Conservation (phyloP, 2,329 filamentous ascomycete species). For the Penicillium sp. region DNA sequence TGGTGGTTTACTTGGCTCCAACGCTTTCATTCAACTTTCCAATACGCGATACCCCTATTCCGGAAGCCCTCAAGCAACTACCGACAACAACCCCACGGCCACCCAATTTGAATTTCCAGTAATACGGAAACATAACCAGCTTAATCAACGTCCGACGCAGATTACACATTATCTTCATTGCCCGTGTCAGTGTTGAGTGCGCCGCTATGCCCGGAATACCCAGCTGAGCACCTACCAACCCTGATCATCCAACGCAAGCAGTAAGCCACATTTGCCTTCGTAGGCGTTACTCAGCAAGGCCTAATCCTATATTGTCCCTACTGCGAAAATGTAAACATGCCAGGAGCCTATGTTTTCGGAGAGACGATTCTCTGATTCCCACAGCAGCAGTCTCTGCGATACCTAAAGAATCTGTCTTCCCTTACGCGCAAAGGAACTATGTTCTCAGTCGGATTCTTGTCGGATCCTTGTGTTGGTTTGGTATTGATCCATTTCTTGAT, state of each 20-base stretch:
- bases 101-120: not conserved
- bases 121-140: not conserved
- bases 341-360: not conserved
- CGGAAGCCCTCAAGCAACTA: not conserved
- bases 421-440: slow-evolving; percentile 3
- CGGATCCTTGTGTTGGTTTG: not conserved
- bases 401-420: not conserved
- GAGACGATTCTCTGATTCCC: not conserved
- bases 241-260: not conserved
- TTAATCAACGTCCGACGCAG: not conserved
- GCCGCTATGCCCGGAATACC: not conserved
- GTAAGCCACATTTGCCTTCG: not conserved
- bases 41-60: not conserved
- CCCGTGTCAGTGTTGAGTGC: not conserved
- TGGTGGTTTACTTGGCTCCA: not conserved
- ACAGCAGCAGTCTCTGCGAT: not conserved
- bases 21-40: not conserved
- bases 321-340: not conserved
- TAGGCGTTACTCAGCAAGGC: not conserved
- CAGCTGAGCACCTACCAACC: not conserved
- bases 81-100: not conserved
- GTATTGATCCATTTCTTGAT: not conserved
- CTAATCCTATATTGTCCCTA: not conserved
- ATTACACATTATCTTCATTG: too few relatives aligned
- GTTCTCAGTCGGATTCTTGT: slow-evolving; percentile 4